Evolutionary conservation across 139 green algal species (phyloP).

Genomic region (Closterium sp.): DNA sequence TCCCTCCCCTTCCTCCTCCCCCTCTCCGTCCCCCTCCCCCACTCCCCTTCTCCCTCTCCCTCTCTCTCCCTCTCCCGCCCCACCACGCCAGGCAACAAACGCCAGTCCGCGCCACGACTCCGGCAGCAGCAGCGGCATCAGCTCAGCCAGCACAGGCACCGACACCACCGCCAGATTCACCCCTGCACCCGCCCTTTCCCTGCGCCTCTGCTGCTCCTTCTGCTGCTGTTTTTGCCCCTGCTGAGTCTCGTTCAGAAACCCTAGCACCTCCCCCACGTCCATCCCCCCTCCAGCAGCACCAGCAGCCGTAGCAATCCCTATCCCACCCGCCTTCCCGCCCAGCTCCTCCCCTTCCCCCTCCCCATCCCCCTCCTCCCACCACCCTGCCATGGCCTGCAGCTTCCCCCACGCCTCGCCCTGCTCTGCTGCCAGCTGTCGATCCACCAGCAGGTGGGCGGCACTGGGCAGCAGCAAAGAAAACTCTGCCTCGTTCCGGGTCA

Average conservation of each 20-base stretch:
- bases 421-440: slow-evolving; percentile 3
- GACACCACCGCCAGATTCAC: slow-evolving; percentile 47
- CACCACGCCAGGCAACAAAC: slow-evolving; percentile 38
- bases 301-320: background rate
- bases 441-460: slow-evolving; percentile 6
- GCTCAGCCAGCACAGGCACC: slow-evolving; percentile 28
- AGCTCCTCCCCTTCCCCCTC: background rate
- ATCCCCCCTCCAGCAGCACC: background rate
- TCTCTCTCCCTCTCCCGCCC: background rate
- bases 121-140: slow-evolving; percentile 61
- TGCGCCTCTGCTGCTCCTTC: background rate
- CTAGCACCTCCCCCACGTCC: background rate
- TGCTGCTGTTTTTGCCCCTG: background rate
- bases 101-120: slow-evolving; percentile 49
- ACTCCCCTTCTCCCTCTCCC: background rate
- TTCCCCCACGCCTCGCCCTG: background rate
- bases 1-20: too few relatives aligned
- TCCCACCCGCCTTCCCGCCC: background rate
- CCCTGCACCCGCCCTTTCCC: background rate
- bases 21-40: background rate
- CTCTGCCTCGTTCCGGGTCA: background rate
- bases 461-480: background rate
- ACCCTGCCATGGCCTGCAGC: background rate
- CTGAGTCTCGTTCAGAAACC: background rate
- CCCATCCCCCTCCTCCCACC: background rate